A percentile compares a stretch with the other conserved stretches of the same genome.
phyloP scores from a whole-genome alignment of 805 yeast species.

The Scheffersomyces lignosus region DNA sequence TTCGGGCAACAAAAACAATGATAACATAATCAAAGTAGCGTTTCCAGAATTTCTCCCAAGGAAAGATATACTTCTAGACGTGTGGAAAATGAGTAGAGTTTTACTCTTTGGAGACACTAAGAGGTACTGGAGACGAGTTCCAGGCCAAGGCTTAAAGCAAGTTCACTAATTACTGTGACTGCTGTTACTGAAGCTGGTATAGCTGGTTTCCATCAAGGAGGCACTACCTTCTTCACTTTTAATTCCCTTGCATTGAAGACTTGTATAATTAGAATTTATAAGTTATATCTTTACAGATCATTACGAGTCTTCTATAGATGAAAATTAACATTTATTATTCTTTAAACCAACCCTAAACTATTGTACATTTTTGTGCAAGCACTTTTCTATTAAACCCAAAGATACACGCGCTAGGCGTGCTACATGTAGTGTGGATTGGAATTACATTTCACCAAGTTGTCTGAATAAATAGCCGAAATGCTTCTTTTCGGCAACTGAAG shows the following conservation, averaged over 20 bases:
- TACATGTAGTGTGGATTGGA: no score
- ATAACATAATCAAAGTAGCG: conserved; percentile 31
- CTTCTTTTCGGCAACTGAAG: conserved; percentile 30
- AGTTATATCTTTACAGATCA: neutral
- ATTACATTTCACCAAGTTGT: conserved; percentile 26
- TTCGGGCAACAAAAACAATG: conserved; percentile 7
- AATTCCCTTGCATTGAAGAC: no score
- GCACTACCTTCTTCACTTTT: no score
- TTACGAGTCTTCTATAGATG: neutral
- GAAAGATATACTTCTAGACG: conserved; percentile 38
- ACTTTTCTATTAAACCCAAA: no score
- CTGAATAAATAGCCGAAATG: conserved; percentile 28
- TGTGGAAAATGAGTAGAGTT: conserved; percentile 39
- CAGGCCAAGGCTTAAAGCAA: conserved; percentile 36
- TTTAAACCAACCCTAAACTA: no score
- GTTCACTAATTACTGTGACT: no score
- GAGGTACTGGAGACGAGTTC: conserved; percentile 35
- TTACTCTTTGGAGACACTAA: conserved; percentile 32
- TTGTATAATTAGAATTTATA: no score
- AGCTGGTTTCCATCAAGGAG: no score
- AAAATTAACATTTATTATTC: no score
- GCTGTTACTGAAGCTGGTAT: no score
- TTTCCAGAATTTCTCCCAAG: conserved; percentile 45
- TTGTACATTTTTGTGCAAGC: no score
- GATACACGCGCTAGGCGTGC: no score